Percentiles rank a stretch among this genome's conserved stretches.
phyloP scores from a whole-genome alignment of 2,329 filamentous ascomycete genomes.

The Cladosporium sphaerospermum region DNA sequence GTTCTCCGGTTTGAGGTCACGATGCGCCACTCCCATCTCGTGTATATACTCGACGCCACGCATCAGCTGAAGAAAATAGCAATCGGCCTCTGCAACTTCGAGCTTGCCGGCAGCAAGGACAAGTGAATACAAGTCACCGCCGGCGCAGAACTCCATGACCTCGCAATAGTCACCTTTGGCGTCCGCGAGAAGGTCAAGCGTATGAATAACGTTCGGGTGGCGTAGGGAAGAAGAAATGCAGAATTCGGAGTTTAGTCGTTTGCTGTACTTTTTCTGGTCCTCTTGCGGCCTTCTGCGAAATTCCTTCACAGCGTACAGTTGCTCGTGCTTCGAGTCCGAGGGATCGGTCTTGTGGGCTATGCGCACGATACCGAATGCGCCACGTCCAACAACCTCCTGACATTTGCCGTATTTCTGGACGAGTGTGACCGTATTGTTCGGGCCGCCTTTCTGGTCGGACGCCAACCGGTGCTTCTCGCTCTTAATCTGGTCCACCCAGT shows the following conservation, averaged over 20 bases:
- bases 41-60: constrained; percentile 98
- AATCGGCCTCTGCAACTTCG: constrained; percentile 88
- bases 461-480: constrained; percentile 73
- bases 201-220: constrained; percentile 97
- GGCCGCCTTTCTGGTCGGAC: constrained; percentile 68
- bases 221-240: constrained; percentile 96
- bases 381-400: constrained; percentile 91
- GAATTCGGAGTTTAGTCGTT: constrained; percentile 92
- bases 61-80: constrained; percentile 99
- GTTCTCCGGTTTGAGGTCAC: constrained; percentile 95
- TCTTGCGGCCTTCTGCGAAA: constrained; percentile 92
- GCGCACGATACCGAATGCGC: constrained; percentile 93
- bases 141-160: constrained; percentile 98
- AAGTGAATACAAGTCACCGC: constrained; percentile 90
- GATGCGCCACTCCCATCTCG: constrained; percentile 97
- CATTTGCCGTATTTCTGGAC: constrained; percentile 98
- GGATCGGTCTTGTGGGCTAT: constrained; percentile 95
- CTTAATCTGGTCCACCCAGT: constrained; percentile 90
- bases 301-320: constrained; percentile 95
- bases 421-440: constrained; percentile 68
- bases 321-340: constrained; percentile 68
- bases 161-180: constrained; percentile 97
- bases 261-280: constrained; percentile 95
- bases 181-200: constrained; percentile 88
- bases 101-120: constrained; percentile 87